A percentile compares a stretch with the other conserved stretches of the same genome.
phyloP scores from a whole-genome alignment of 2,329 filamentous ascomycete species.

The Verticillium longisporum region DNA sequence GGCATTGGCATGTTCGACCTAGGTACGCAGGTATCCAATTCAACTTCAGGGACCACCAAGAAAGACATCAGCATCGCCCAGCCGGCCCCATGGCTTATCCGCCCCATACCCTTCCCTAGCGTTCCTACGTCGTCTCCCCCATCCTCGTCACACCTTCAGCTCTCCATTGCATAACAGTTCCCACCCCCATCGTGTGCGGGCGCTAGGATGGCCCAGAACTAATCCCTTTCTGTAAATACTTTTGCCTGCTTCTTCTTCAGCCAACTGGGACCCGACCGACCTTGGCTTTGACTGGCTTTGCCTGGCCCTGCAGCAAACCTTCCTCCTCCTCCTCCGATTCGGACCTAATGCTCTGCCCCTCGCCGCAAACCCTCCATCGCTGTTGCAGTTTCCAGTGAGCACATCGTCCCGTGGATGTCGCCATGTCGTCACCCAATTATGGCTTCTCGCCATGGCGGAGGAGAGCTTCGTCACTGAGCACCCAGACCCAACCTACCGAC shows the following conservation, averaged over 20 bases:
- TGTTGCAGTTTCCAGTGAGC: not conserved
- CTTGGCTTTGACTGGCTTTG: not conserved
- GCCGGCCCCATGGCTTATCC: not conserved
- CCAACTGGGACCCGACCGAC: not conserved
- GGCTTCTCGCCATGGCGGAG: conserved; percentile 43
- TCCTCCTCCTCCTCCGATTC: not conserved
- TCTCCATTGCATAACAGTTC: not conserved
- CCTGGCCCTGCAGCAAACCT: not conserved
- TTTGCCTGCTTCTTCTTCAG: not conserved
- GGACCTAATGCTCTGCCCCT: not conserved
- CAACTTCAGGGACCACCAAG: not conserved
- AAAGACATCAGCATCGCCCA: not conserved
- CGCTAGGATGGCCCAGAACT: not conserved
- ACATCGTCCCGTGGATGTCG: conserved; percentile 1
- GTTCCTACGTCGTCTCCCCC: not conserved
- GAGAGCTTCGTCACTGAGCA: conserved; percentile 17
- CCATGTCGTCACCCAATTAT: conserved; percentile 40
- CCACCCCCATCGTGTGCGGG: not conserved
- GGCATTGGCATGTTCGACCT: not conserved
- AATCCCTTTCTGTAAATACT: not conserved
- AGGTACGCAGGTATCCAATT: too few relatives aligned
- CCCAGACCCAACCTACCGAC: conserved; percentile 8
- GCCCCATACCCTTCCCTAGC: not conserved
- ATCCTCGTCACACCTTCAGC: not conserved
- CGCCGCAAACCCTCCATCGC: not conserved